Evolutionary conservation across 345 rosid genomes (phyloP), one percentile per base, ranked within the genome.

Genomic region (Gossypium rotundifolium): DNA sequence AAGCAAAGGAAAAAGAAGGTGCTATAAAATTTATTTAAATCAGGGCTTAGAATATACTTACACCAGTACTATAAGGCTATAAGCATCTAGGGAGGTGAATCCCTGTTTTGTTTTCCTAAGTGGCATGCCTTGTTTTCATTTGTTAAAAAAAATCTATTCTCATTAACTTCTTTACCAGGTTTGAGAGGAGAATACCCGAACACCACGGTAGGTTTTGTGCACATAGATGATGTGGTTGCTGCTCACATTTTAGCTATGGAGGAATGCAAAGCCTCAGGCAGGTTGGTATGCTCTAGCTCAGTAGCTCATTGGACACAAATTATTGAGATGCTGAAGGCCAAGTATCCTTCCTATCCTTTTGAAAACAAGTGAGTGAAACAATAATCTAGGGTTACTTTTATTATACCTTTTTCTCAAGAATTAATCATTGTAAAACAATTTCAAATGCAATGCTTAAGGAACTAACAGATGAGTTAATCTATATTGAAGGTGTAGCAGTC

Each of bases 271-370:
- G 93, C 89, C 68, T 85, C 97, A 1, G 97, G 97, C 27, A 86
- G 98, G 79, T 79, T 94, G 17, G 18, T 91, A 16, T 92, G 96
- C 65, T 89, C 98, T 11, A 81, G 93, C 74, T 79, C 89, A 4
- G 98, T 91, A 4, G 91, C 90, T 78, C 91, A 88, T 46, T 92
- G 92, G 95, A 89, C 96, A 9, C 78, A 87, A 78, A 86, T 94
- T 59, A 82, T 91, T 45, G 83, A 81, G 74, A 83, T 94, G 96
- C 84, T 91, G n/a, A 86, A 73, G 79, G 79, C 85, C 62, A 91
- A 85, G 48, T 91, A 89, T 80, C 91, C 98, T 1, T 81, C 79
- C 62, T 90, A 91, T 80, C 91, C 90, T 22, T 89, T 72, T 62
- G 88, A 85, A 70, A 79, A 71, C 84, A 89, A 83, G 96, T 92